Evolutionary conservation across 495 filamentous ascomycete genomes (phyloP), one percentile per base, ranked within the genome.

Genomic region (Annulohypoxylon moriforme): DNA sequence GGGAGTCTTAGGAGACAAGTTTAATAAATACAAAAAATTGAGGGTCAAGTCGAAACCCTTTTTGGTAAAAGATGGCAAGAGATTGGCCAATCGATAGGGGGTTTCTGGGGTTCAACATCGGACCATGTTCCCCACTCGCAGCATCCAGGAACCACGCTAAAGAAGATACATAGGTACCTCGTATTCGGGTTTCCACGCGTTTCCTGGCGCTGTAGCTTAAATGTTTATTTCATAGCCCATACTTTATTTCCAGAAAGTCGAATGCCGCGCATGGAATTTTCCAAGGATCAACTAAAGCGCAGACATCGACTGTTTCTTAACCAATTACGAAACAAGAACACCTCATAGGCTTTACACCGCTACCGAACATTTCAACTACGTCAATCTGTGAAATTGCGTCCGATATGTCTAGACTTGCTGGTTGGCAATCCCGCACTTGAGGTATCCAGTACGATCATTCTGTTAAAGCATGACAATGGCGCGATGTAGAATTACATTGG

Each of bases 51-150:
- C 24, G 13, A 53, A 44, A 53, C 63, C 64, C 53, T 50, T 68
- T 68, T 72, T 68, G 64, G 69, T 72, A 73, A 73, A 73, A 65
- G 64, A 69, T 52, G 60, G 60, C 22, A 68, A 64, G 65, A 68
- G 70, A 73, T 73, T 73, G 70, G 70, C 70, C 70, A 73, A 73
- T 73, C 70, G 70, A 73, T 73, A 73, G 65, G 70, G 60, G 65
- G 64, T 58, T 58, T 57, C 18, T 58, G 69, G 58, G 63, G 62
- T 60, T 60, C 13, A 40, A 52, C 53, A 67, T 72, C 69, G 64
- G 55, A 46, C 58, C 63, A 71, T 71, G 31, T 34, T 38, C 16
- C 10, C 34, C 33, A 58, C 14, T 1, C 2, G 36, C 33, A 4
- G 6, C 14, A 14, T n/a, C 10, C n/a, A 36, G 33, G 33, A 8